Base-by-base conservation (phyloP, 1,139 yeast species). In the Diutina scorzettiae region DNA sequence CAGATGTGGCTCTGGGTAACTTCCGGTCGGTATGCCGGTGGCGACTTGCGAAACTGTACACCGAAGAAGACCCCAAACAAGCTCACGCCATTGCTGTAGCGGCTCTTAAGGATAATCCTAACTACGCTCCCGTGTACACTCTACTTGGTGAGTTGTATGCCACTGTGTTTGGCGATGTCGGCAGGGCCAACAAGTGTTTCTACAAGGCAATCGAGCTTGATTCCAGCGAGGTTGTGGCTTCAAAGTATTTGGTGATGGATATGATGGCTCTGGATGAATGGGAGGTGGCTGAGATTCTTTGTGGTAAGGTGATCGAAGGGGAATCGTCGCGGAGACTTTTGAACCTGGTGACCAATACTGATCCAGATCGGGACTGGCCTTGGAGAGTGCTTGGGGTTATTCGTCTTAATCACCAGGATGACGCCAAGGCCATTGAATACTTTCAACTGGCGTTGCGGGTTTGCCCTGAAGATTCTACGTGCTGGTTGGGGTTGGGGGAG, bases 401-500 rank as follows among this genome's bases (percentile, higher is more conserved):
- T 2, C 71, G 81, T 6, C 63, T 91, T 48, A 89, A 86, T 53
- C 65, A 63, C 23, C 85, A 80, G 49, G 80, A 83, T 50, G 86
- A 78, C 50, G 78, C 78, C 2, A 78, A 78, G 45, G 95, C 98
- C 0, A 80, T 89, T 37, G 91, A 84, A 56, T 79, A 84, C 76
- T 87, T 86, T 54, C 98, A 91, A 59, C 74, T 78, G 24, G 89
- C 96, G 0, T 64, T 93, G 44, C 70, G 97, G 47, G 64, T 83
- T 49, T 65, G 78, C 31, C 66, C 82, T 0, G 53, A 57, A 45
- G 96, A 91, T 59, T 58, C 73, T 7, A 80, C 83, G 50, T 80
- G 95, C 11, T 89, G 97, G 97, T 69, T 83, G 21, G 96, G 96
- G 0, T 65, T 91, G 31, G 98, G 98, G 18, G 98, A 93, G 57